phyloP scores from a whole-genome alignment of 1,284 basidiomycete genomes.

The Ganoderma lingzhi region DNA sequence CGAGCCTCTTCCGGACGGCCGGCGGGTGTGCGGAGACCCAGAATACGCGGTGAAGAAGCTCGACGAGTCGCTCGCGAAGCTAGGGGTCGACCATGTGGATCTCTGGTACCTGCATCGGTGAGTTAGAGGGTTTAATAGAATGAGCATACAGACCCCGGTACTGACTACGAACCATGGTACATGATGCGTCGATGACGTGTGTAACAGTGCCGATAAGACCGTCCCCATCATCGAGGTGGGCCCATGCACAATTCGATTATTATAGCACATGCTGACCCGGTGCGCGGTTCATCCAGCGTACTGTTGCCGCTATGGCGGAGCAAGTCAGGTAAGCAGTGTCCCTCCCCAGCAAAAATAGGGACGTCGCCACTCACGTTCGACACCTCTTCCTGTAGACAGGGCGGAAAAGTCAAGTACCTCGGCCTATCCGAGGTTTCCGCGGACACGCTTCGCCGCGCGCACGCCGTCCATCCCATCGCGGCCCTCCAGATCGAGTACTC shows the following conservation, averaged over 20 bases:
- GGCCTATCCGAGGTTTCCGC: constrained; percentile 54
- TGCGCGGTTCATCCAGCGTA: constrained; percentile 14
- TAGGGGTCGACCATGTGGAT: constrained; percentile 48
- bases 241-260: background rate
- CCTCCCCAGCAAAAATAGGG: background rate
- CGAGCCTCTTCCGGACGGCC: constrained; percentile 7
- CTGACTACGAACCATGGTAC: too few relatives aligned
- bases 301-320: constrained; percentile 44
- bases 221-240: constrained; percentile 45
- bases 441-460: constrained; percentile 52
- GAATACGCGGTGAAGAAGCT: constrained; percentile 40
- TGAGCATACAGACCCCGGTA: too few relatives aligned
- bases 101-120: constrained; percentile 49
- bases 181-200: background rate
- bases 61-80: constrained; percentile 45
- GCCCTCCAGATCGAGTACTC: constrained; percentile 55
- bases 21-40: constrained; percentile 35
- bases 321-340: constrained; percentile 41
- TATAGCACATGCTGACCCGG: too few relatives aligned
- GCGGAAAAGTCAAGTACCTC: constrained; percentile 50
- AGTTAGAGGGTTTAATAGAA: constrained; percentile 1
- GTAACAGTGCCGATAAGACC: constrained; percentile 33
- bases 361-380: background rate
- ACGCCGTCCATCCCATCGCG: constrained; percentile 48
- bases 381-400: constrained; percentile 21